phyloP scores from a whole-genome alignment of 495 filamentous ascomycete genomes.

The Podospora pseudocomata region DNA sequence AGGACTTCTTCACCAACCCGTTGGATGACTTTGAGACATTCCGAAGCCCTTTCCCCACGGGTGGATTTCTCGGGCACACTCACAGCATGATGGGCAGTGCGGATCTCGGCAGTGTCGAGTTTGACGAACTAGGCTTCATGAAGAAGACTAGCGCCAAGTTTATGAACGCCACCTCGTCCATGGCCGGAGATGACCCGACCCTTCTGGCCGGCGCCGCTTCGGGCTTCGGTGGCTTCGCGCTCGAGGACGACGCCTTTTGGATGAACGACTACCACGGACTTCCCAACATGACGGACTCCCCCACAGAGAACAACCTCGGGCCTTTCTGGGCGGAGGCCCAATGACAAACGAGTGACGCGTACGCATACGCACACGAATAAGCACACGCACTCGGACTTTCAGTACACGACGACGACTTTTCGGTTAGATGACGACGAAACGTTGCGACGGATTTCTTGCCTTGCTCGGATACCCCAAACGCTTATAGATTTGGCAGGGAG shows the following conservation, averaged over 20 bases:
- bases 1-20: slow-evolving; percentile 58
- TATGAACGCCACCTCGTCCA: slow-evolving; percentile 35
- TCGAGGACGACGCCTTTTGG: slow-evolving; percentile 38
- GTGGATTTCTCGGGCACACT: slow-evolving; percentile 50
- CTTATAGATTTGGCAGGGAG: slow-evolving; percentile 1
- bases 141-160: slow-evolving; percentile 51
- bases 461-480: slow-evolving; percentile 16
- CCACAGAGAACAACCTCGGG: slow-evolving; percentile 27
- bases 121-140: slow-evolving; percentile 52
- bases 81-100: slow-evolving; percentile 51
- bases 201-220: slow-evolving; percentile 22
- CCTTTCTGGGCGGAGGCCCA: slow-evolving; percentile 32
- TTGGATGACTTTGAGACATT: slow-evolving; percentile 55
- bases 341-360: slow-evolving; percentile 17
- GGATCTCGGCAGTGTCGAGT: slow-evolving; percentile 57
- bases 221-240: slow-evolving; percentile 22
- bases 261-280: slow-evolving; percentile 27
- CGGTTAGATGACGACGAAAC: slow-evolving; percentile 2
- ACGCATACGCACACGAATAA: background rate
- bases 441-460: slow-evolving; percentile 15
- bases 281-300: slow-evolving; percentile 30
- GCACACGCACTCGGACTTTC: background rate
- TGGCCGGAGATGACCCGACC: slow-evolving; percentile 35
- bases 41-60: slow-evolving; percentile 47
- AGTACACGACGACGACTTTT: slow-evolving; percentile 5